Base-by-base conservation (phyloP, 352 stramenopile species). In the Phytophthora boehmeriae region DNA sequence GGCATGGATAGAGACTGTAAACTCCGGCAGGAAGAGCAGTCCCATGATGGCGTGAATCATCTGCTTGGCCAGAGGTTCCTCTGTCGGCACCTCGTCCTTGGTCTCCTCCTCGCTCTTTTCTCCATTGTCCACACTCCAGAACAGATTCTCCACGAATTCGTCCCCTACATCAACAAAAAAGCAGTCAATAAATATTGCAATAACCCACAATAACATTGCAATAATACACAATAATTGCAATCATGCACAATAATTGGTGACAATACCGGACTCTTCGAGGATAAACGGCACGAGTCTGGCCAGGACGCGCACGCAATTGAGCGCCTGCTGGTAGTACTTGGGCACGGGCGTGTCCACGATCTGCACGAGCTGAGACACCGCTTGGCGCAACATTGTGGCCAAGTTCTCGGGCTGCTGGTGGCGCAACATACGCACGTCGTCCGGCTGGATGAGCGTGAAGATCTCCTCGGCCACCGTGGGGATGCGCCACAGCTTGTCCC, bases 401-500 rank as follows among this genome's bases (percentile, higher is more conserved):
- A 96, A 58, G 63, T 96, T 96, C 34, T 68, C 60, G 4, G 86
- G 83, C 68, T 94, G 85, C 61, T 96, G 86, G 54, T 88, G 85
- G 2, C 85, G 85, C 53, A 96, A 65, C 85, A 96, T 96, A 62
- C 87, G 87, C 63, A 96, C 86, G 53, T 96, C 87, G 30, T 96
- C 87, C 4, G 86, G 85, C 66, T 96, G 87, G 61, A 96, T 93
- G 64, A 96, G 83, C 68, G 86, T 94, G 68, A 94, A 94, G 70
- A 96, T 93, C 63, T 96, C 87, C 57, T 96, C 87, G 28, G 87
- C 87, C 23, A 92, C 87, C 4, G 87, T 96, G 42, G 82, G 87
- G 51, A 96, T 93, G 63, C 85, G 86, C 87, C 87, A 96, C 8
- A 96, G 69, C 59, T 96, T 96, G 71, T 94, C 86, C 87, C 87